Evolutionary conservation across 306 rosid genomes (phyloP), one percentile per base, ranked within the genome.

Genomic region (Corylus heterophylla): DNA sequence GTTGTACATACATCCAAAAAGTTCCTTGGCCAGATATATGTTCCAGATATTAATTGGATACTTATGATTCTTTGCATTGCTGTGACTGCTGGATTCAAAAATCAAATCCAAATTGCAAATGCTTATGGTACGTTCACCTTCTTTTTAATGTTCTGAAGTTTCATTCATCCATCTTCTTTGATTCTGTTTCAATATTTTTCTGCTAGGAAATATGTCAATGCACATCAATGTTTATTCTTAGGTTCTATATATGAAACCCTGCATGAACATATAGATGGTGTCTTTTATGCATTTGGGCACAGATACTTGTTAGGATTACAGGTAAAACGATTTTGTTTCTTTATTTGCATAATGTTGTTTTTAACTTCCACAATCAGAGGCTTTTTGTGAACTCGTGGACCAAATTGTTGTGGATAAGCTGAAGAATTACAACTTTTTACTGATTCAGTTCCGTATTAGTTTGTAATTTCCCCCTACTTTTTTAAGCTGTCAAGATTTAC

Each of bases 11-110:
- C 98, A 29, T 95, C 98, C 54, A 93, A 86, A 87, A 88, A 89
- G 54, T 93, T 85, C 78, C 93, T 83, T 51, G 92, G 92, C 82
- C 98, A 95, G 79, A 95, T 93, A 73, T 95, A 95, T 84, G 80
- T 90, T 84, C 98, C 98, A 44, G 99, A 95, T 80, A 87, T 95
- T 69, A 95, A 95, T 76, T 95, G 98, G 98, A 84, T 95, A 82
- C 94, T 95, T 68, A 91, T 95, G 99, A 50, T 95, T 85, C 97
- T 95, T 52, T 95, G 99, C 86, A 91, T 95, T 79, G 88, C 89
- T 2, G 98, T 95, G 69, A 93, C 99, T 7, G 97, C 98, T 54
- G 97, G 99, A 66, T 95, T 95, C 22, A 79, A 86, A 88, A 90
- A 95, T 80, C 94, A 91, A 88, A 87, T 45, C 87, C 97, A 93